phyloP scores from a whole-genome alignment of 371 early-diverging fungal species.

The Mucor racemosus region DNA sequence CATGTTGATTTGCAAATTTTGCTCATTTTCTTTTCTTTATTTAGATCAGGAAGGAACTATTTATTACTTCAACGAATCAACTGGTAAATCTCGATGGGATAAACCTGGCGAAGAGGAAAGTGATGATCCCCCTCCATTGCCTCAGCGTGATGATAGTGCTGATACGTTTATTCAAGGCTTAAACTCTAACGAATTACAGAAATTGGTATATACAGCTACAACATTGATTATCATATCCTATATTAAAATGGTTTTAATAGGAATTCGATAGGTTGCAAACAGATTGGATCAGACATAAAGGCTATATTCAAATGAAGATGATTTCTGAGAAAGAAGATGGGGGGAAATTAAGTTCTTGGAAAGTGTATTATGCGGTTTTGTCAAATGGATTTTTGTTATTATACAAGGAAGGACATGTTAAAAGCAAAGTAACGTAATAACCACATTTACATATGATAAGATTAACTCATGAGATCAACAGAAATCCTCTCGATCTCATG shows the following conservation, averaged over 20 bases:
- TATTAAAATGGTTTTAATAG: slow-evolving; percentile 12
- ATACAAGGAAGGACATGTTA: slow-evolving; percentile 46
- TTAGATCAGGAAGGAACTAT: slow-evolving; percentile 47
- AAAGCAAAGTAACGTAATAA: slow-evolving; percentile 34
- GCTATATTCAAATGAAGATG: slow-evolving; percentile 57
- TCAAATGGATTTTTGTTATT: slow-evolving; percentile 48
- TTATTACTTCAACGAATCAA: slow-evolving; percentile 53
- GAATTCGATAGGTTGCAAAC: slow-evolving; percentile 42
- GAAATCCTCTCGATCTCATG: slow-evolving; percentile 33
- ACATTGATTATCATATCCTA: too few relatives aligned
- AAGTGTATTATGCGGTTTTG: slow-evolving; percentile 49
- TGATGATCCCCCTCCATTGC: background rate
- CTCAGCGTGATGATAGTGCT: slow-evolving; percentile 23
- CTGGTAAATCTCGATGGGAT: slow-evolving; percentile 55
- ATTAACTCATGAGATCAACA: background rate
- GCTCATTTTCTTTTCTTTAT: background rate
- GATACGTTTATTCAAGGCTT: slow-evolving; percentile 26
- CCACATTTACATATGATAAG: background rate
- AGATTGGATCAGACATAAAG: slow-evolving; percentile 45
- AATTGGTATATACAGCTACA: slow-evolving; percentile 29
- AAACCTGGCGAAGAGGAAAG: slow-evolving; percentile 11
- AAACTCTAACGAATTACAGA: slow-evolving; percentile 37
- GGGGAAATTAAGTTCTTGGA: slow-evolving; percentile 55
- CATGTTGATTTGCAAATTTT: background rate
- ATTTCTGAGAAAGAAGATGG: slow-evolving; percentile 48